These are phyloP conservation scores for Pseudocercospora fijiensis DNA, from an alignment of 2,329 filamentous ascomycete species.

Conservation along the genomic window DNA sequence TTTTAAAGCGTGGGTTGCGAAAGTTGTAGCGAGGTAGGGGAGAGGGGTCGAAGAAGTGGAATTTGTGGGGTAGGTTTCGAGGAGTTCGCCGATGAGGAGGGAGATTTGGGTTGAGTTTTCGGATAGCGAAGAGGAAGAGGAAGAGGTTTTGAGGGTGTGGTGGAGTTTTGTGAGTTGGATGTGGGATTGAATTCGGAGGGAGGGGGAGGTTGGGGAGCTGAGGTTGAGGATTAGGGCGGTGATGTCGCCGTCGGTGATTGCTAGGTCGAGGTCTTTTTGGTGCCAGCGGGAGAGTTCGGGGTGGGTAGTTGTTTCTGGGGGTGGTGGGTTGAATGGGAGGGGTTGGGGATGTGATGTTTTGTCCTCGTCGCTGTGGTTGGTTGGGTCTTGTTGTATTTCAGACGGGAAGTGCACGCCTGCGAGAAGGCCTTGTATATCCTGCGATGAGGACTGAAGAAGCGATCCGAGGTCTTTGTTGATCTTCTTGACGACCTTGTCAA, in stretches of 20 bases:
- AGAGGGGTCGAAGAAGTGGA: constrained; percentile 50
- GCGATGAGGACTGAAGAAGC: background rate
- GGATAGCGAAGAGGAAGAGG: constrained; percentile 62
- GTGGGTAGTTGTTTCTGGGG: constrained; percentile 46
- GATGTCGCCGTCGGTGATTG: constrained; percentile 74
- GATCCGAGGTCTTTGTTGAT: constrained; percentile 11
- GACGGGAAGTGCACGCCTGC: background rate
- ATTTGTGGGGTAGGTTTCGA: constrained; percentile 62
- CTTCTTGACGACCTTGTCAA: constrained; percentile 9
- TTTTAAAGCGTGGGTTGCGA: constrained; percentile 67
- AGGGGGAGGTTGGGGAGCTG: constrained; percentile 66
- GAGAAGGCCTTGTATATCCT: background rate
- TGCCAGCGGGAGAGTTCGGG: constrained; percentile 62
- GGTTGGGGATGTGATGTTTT: background rate
- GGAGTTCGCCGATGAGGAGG: constrained; percentile 74
- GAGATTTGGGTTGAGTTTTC: constrained; percentile 76
- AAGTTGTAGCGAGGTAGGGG: constrained; percentile 72
- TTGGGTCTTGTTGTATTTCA: background rate
- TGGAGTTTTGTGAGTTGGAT: constrained; percentile 65
- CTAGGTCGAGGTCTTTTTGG: constrained; percentile 72
- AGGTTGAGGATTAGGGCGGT: constrained; percentile 71
- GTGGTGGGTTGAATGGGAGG: constrained; percentile 39
- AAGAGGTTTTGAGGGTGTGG: constrained; percentile 60
- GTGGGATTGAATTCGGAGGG: constrained; percentile 76
- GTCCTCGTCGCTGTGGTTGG: background rate